phyloP scores from a whole-genome alignment of 192 early-diverging fungal genomes.

The Glomus cerebriforme region DNA sequence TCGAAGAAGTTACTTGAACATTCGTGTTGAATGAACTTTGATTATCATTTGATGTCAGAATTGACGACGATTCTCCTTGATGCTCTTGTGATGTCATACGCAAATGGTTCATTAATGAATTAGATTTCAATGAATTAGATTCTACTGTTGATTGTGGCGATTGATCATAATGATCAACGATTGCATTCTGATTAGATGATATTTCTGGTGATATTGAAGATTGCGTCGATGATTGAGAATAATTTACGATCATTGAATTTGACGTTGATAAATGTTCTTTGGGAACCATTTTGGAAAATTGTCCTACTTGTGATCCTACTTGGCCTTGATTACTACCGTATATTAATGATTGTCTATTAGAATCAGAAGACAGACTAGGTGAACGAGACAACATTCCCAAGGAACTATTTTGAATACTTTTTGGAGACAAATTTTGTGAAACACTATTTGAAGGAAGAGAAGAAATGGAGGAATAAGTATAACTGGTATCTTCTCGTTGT shows the following conservation, averaged over 20 bases:
- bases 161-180: neutral
- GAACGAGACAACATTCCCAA: neutral
- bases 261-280: constrained; percentile 15
- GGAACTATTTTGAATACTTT: constrained; percentile 19
- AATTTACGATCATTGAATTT: constrained; percentile 13
- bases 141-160: neutral
- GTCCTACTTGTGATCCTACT: neutral
- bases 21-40: neutral
- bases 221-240: constrained; percentile 9
- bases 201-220: constrained; percentile 11
- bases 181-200: neutral
- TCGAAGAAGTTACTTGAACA: neutral
- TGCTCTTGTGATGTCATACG: constrained; percentile 6
- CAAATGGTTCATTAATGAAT: neutral
- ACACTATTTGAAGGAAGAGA: constrained; percentile 2
- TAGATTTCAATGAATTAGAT: neutral
- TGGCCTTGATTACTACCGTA: neutral
- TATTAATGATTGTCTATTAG: neutral
- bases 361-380: neutral
- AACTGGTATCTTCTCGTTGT: constrained; percentile 2
- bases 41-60: neutral
- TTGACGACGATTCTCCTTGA: neutral
- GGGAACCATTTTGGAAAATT: constrained; percentile 1
- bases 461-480: neutral
- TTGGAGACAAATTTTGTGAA: constrained; percentile 23